These are phyloP conservation scores for Phlegmacium glaucopus DNA, from an alignment of 768 basidiomycete species.

Conservation along the genomic window DNA sequence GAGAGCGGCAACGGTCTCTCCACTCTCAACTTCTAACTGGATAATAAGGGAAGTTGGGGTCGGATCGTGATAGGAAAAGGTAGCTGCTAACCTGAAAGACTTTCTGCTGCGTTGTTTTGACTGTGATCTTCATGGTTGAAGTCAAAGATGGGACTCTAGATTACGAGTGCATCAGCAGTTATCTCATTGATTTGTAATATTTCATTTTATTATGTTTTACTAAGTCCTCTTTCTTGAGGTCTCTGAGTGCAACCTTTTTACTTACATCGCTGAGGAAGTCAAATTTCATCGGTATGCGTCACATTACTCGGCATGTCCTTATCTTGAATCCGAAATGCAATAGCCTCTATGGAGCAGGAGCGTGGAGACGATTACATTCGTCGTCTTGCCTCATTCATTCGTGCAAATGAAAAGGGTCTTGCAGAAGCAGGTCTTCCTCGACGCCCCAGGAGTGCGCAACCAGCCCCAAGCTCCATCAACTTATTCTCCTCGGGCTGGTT, in stretches of 20 bases:
- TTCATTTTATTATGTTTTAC: too few species aligned
- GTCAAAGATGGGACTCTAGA: conserved; percentile 13
- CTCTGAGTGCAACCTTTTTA: too few species aligned
- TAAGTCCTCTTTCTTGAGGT: too few species aligned
- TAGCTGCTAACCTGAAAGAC: conserved; percentile 64
- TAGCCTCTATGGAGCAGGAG: conserved; percentile 38
- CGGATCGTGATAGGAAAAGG: neutral
- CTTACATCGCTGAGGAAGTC: too few species aligned
- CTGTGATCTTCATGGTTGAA: conserved; percentile 79
- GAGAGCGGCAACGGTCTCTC: conserved; percentile 71
- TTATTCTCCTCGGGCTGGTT: conserved; percentile 57
- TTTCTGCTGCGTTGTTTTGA: conserved; percentile 95
- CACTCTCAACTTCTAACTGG: conserved; percentile 74
- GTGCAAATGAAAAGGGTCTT: conserved; percentile 66
- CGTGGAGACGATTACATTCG: conserved; percentile 76
- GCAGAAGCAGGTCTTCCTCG: conserved; percentile 59
- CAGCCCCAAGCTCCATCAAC: conserved; percentile 24
- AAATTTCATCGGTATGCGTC: too few species aligned
- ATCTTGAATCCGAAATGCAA: too few species aligned
- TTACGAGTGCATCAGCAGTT: conserved; percentile 12
- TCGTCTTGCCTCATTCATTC: conserved; percentile 66
- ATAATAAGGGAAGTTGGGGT: neutral
- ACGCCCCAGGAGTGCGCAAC: conserved; percentile 36
- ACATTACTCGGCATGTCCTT: too few species aligned
- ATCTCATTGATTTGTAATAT: too few species aligned